Percentiles rank a stretch among this genome's conserved stretches.
These are phyloP conservation scores for Centrapalus pauciflorus DNA, from an alignment of 129 eudicot genomes.

Conservation along the genomic window DNA sequence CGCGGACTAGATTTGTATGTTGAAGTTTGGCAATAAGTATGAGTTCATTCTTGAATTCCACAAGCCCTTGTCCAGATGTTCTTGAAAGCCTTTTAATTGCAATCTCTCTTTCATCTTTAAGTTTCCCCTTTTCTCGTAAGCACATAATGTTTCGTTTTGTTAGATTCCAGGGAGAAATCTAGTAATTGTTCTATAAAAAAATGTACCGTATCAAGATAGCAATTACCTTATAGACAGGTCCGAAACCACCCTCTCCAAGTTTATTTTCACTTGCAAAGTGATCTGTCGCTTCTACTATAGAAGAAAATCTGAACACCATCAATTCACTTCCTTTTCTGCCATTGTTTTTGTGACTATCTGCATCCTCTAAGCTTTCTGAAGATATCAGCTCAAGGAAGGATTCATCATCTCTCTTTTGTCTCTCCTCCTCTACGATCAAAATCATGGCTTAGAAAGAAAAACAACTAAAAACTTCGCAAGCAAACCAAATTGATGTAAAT, in stretches of 20 bases:
- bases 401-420: constrained; percentile 9
- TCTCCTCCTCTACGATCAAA: constrained; percentile 28
- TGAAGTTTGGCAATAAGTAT: constrained; percentile 36
- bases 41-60: constrained; percentile 38
- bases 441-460: neutral
- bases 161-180: neutral
- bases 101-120: constrained; percentile 21
- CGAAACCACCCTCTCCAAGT: constrained; percentile 56
- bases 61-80: constrained; percentile 31
- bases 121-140: constrained; percentile 28
- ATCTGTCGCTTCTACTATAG: constrained; percentile 34
- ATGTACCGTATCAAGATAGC: neutral
- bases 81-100: constrained; percentile 30
- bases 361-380: constrained; percentile 20
- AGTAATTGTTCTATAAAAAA: neutral
- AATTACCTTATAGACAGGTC: constrained; percentile 49
- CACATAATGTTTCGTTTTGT: neutral
- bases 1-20: constrained; percentile 35
- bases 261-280: constrained; percentile 35
- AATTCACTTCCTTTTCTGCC: constrained; percentile 37
- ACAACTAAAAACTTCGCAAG: neutral
- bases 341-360: constrained; percentile 1
- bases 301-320: constrained; percentile 26
- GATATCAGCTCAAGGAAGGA: constrained; percentile 26
- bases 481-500: neutral